phyloP scores from a whole-genome alignment of 768 basidiomycete species.

The Lyophyllum shimeji region DNA sequence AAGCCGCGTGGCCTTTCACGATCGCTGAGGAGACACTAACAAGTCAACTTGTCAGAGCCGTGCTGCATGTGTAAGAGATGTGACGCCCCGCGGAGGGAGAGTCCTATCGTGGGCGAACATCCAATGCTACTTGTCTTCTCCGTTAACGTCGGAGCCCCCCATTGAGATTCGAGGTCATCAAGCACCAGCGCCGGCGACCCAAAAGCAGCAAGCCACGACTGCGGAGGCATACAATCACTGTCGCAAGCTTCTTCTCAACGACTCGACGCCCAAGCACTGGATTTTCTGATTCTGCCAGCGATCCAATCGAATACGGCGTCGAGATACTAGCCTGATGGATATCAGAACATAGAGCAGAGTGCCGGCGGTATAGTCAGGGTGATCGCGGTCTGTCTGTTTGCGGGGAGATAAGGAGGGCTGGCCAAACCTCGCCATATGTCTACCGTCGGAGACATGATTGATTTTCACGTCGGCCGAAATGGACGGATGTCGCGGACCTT shows the following conservation, averaged over 20 bases:
- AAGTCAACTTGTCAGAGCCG: neutral
- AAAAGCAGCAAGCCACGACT: no score
- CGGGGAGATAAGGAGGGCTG: conserved; percentile 3
- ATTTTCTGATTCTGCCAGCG: neutral
- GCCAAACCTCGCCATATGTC: neutral
- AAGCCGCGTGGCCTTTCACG: neutral
- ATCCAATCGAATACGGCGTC: neutral
- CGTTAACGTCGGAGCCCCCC: neutral
- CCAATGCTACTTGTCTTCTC: neutral
- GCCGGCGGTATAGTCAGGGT: conserved; percentile 1
- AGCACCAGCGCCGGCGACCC: neutral
- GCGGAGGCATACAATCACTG: neutral
- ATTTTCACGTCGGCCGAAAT: conserved; percentile 4
- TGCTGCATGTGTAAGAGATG: neutral
- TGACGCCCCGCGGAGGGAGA: neutral
- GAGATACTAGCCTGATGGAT: neutral
- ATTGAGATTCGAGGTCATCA: neutral
- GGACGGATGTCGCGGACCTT: neutral
- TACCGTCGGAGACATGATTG: neutral
- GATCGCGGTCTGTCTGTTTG: neutral
- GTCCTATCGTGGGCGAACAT: neutral
- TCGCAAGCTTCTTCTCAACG: neutral
- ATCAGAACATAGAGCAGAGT: neutral
- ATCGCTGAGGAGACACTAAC: neutral
- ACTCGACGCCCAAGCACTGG: neutral